Conservation (phyloP, 2,329 filamentous ascomycete genomes). For the Diaporthe sp. region DNA sequence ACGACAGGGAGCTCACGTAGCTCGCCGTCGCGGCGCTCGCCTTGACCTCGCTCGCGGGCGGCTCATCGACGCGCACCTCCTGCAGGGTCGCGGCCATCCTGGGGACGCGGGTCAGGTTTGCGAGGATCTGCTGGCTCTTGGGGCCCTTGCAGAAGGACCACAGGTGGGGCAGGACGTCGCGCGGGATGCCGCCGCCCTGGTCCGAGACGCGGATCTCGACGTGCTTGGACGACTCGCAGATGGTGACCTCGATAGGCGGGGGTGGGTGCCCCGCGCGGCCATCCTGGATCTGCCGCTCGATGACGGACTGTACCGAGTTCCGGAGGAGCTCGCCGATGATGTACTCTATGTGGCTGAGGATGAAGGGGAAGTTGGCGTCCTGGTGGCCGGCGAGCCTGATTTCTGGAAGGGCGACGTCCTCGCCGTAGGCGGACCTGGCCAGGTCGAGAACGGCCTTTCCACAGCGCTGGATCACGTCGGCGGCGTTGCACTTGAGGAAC, state of each 20-base stretch:
- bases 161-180: conserved; percentile 86
- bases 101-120: conserved; percentile 88
- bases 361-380: conserved; percentile 94
- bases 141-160: conserved; percentile 99
- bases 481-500: conserved; percentile 91
- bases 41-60: conserved; percentile 40
- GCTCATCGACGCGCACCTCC: conserved; percentile 72
- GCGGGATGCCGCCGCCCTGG: conserved; percentile 90
- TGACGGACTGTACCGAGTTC: conserved; percentile 93
- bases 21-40: conserved; percentile 42
- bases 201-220: conserved; percentile 97
- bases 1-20: conserved; percentile 77
- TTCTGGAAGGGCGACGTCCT: conserved; percentile 79
- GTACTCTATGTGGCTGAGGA: conserved; percentile 95
- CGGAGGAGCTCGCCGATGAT: conserved; percentile 95
- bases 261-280: conserved; percentile 56
- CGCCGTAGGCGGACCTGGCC: conserved; percentile 80
- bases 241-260: conserved; percentile 91
- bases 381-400: conserved; percentile 88
- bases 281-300: conserved; percentile 74
- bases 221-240: conserved; percentile 94
- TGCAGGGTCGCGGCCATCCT: conserved; percentile 94
- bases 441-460: conserved; percentile 81
- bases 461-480: conserved; percentile 88
- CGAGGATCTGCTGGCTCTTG: conserved; percentile 79